These are phyloP conservation scores for Saturnispora besseyi DNA, from an alignment of 805 yeast genomes.

Conservation along the genomic window DNA sequence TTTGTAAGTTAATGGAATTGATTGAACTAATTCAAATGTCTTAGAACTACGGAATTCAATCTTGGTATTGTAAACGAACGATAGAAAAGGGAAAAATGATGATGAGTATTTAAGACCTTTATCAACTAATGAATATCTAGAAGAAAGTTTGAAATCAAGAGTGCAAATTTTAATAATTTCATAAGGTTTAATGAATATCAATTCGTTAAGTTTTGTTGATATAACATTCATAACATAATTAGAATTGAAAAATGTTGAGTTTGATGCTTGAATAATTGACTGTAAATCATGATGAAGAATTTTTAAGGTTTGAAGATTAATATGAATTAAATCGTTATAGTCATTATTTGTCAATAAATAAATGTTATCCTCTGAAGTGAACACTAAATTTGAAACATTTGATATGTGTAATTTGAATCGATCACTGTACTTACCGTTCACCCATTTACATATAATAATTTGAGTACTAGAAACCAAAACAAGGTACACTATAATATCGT, in stretches of 20 bases:
- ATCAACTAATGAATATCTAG: slow-evolving; percentile 13
- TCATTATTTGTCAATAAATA: slow-evolving; percentile 6
- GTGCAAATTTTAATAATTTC: slow-evolving; percentile 19
- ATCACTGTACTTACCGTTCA: slow-evolving; percentile 7
- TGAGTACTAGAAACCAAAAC: slow-evolving; percentile 7
- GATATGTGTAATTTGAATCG: slow-evolving; percentile 8
- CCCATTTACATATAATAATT: slow-evolving; percentile 10
- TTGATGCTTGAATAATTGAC: neutral
- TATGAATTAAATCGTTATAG: slow-evolving; percentile 8
- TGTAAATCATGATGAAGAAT: slow-evolving; percentile 2
- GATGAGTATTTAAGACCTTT: slow-evolving; percentile 21
- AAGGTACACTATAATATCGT: slow-evolving; percentile 3
- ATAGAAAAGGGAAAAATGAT: slow-evolving; percentile 34
- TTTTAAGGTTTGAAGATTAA: slow-evolving; percentile 3
- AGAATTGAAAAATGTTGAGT: neutral
- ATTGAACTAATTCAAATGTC: slow-evolving; percentile 30
- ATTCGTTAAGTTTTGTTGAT: slow-evolving; percentile 10
- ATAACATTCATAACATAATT: neutral
- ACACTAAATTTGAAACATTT: slow-evolving; percentile 4
- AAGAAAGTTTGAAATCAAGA: slow-evolving; percentile 1
- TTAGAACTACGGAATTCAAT: slow-evolving; percentile 33
- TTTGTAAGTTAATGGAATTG: slow-evolving; percentile 10
- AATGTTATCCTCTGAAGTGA: slow-evolving; percentile 4
- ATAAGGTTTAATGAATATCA: slow-evolving; percentile 21
- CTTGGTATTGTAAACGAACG: slow-evolving; percentile 23